Percentiles rank a stretch among this genome's conserved stretches.
Conservation (phyloP, 495 filamentous ascomycete species). For the Talaromyces liani region DNA sequence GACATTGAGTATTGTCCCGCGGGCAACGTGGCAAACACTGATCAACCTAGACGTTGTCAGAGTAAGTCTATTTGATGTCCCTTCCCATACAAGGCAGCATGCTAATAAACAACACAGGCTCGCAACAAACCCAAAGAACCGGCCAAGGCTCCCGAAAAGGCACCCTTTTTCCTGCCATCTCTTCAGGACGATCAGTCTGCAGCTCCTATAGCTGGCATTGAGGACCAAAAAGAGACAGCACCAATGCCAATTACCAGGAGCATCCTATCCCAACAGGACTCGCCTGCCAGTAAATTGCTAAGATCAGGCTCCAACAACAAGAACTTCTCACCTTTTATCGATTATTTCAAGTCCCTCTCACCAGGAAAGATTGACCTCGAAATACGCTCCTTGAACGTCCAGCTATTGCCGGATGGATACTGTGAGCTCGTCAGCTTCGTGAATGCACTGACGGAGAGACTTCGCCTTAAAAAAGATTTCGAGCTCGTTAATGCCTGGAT, state of each 20-base stretch:
- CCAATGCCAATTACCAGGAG: background rate
- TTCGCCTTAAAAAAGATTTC: conserved; percentile 67
- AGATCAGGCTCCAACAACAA: conserved; percentile 29
- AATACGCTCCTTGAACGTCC: conserved; percentile 66
- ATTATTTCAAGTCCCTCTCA: conserved; percentile 67
- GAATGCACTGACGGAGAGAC: conserved; percentile 58
- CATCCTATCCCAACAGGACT: conserved; percentile 10
- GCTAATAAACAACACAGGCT: conserved; percentile 27
- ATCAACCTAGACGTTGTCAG: conserved; percentile 85
- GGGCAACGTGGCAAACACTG: conserved; percentile 86
- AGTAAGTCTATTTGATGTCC: conserved; percentile 20
- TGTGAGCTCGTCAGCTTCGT: conserved; percentile 66
- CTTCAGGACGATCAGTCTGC: conserved; percentile 34
- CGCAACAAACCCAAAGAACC: conserved; percentile 92
- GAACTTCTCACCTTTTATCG: conserved; percentile 50
- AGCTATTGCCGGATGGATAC: conserved; percentile 21
- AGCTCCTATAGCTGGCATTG: conserved; percentile 14
- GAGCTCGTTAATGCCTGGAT: conserved; percentile 96
- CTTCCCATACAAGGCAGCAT: conserved; percentile 11
- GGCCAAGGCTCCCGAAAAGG: conserved; percentile 86
- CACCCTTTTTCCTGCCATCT: conserved; percentile 91
- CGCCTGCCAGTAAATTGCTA: conserved; percentile 54
- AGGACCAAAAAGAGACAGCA: conserved; percentile 5
- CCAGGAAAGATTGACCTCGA: conserved; percentile 82
- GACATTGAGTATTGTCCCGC: conserved; percentile 83